A percentile compares a stretch with the other conserved stretches of the same genome.
Conservation (phyloP, 805 yeast genomes). For the Allodekkera sacchari region DNA sequence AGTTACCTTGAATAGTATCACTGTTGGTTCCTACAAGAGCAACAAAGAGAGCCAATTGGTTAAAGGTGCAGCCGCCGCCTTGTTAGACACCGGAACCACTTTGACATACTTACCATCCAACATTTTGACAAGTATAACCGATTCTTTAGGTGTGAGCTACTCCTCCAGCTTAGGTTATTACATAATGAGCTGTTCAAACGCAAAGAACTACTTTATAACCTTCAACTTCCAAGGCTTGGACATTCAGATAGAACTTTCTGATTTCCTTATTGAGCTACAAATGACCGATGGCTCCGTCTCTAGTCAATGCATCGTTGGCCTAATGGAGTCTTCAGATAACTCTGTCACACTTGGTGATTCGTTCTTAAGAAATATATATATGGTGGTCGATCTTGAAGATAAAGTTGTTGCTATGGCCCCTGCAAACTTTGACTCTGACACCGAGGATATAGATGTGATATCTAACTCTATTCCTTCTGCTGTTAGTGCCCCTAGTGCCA, state of each 20-base stretch:
- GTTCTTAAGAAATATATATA: constrained; percentile 42
- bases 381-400: constrained; percentile 47
- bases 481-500: constrained; percentile 31
- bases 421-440: constrained; percentile 5
- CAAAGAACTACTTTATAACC: constrained; percentile 22
- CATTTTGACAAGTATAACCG: constrained; percentile 18
- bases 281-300: constrained; percentile 14
- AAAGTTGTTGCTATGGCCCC: constrained; percentile 36
- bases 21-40: constrained; percentile 14
- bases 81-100: constrained; percentile 56
- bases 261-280: constrained; percentile 14
- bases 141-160: constrained; percentile 33
- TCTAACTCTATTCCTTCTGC: constrained; percentile 40
- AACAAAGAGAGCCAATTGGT: constrained; percentile 16
- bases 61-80: constrained; percentile 27
- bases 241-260: constrained; percentile 40
- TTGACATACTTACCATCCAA: constrained; percentile 35
- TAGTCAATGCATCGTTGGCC: constrained; percentile 37
- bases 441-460: constrained; percentile 23
- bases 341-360: constrained; percentile 43
- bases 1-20: constrained; percentile 37
- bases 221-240: constrained; percentile 53
- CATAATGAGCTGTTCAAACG: constrained; percentile 33
- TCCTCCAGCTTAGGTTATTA: constrained; percentile 36
- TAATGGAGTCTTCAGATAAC: constrained; percentile 26